Conservation (phyloP, 768 basidiomycete genomes). For the Plicaturopsis crispa region DNA sequence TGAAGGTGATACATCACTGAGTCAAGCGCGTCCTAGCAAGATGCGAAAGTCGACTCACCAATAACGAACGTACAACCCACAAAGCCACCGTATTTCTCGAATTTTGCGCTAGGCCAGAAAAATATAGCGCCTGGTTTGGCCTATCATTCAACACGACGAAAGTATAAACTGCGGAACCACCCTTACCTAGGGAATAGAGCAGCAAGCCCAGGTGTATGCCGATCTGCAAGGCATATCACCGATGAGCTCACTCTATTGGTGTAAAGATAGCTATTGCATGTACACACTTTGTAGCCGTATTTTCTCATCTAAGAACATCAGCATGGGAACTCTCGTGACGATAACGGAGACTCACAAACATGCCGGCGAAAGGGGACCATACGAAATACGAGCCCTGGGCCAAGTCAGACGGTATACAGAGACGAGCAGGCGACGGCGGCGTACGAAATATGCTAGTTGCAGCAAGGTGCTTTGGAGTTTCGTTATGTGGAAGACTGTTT, state of each 20-base stretch:
- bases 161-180: not conserved
- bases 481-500: slow-evolving; percentile 55
- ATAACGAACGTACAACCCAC: slow-evolving; percentile 69
- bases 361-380: slow-evolving; percentile 49
- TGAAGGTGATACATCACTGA: slow-evolving; percentile 4
- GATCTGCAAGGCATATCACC: slow-evolving; percentile 23
- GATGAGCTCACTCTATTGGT: slow-evolving; percentile 1
- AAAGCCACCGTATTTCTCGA: slow-evolving; percentile 61
- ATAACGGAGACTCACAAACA: slow-evolving; percentile 36
- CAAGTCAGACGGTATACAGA: not conserved
- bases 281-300: slow-evolving; percentile 54
- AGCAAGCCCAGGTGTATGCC: slow-evolving; percentile 57
- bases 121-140: slow-evolving; percentile 51
- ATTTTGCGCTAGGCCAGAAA: slow-evolving; percentile 75
- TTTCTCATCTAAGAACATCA: slow-evolving; percentile 41
- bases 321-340: not conserved
- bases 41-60: slow-evolving; percentile 24
- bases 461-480: slow-evolving; percentile 70
- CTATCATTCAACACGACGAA: not conserved
- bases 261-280: not conserved
- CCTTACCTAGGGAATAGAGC: slow-evolving; percentile 47
- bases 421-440: slow-evolving; percentile 8
- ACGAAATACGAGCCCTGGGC: slow-evolving; percentile 55
- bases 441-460: slow-evolving; percentile 64
- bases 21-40: slow-evolving; percentile 8